Base-by-base conservation (phyloP, 495 filamentous ascomycete genomes). In the Penicillium mononematosum region DNA sequence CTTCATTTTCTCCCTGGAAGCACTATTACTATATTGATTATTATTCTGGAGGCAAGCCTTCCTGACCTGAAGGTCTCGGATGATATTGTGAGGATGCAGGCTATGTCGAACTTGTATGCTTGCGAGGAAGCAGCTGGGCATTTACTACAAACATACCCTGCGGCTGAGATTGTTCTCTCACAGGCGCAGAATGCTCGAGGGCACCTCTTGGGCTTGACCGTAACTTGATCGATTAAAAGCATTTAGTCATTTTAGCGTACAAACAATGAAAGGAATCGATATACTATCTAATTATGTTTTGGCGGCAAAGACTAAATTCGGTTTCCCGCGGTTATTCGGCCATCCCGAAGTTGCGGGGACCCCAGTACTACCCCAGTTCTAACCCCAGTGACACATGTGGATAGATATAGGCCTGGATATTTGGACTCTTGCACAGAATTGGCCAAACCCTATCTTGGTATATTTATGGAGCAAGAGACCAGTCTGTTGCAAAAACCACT, bases 131-230 rank as follows among this genome's bases (percentile, higher is more conserved):
- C 53, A 8, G 53, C 53, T 24, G 42, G 53, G 1, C 34, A 47
- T 39, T 20, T 55, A 29, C 16, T 55, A 20, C 53, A 55, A 38
- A 55, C 53, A 39, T 55, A 55, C 41, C 53, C 53, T 17, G 53
- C 53, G 14, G 53, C 53, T 19, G 44, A 55, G n/a, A 55, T 55
- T 47, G 53, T 55, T 45, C 43, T 55, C 16, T 55, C 53, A 0
- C 43, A 47, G 31, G 53, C 44, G 4, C 53, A 55, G 22, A 55
- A 24, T 47, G 53, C 53, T 17, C 53, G 53, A 41, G 53, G 53
- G 2, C 43, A 55, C 39, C 44, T 55, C 11, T 9, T 55, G 22
- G 53, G 53, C 0, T 41, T 55, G 43, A 20, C 20, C 8, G 22
- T 44, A 10, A 55, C 43, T 9, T 55, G 20, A 45, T 10, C 11